Evolutionary conservation across 2,329 filamentous ascomycete species (phyloP).

Genomic region (Xylariaceae sp.): DNA sequence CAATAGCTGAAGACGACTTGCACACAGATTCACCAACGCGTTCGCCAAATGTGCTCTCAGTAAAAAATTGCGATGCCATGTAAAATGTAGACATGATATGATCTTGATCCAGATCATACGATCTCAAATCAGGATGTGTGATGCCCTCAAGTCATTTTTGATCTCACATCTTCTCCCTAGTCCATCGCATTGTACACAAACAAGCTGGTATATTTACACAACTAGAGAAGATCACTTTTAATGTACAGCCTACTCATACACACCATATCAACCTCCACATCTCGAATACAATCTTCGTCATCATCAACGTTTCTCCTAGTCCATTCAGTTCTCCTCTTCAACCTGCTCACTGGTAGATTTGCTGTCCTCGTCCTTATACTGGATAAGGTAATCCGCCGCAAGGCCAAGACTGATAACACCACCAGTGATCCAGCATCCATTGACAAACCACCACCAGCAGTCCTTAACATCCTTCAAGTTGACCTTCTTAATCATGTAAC

Average conservation of each 20-base stretch:
- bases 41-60: neutral
- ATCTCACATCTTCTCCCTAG: too few relatives aligned
- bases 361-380: constrained; percentile 37
- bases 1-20: neutral
- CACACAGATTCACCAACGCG: neutral
- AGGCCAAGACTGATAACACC: constrained; percentile 56
- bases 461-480: constrained; percentile 60
- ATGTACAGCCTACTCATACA: neutral
- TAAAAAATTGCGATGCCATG: neutral
- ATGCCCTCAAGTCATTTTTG: too few relatives aligned
- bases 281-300: neutral
- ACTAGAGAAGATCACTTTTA: neutral
- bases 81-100: neutral
- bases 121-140: too few relatives aligned
- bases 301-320: neutral
- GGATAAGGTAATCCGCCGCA: constrained; percentile 53
- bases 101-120: too few relatives aligned
- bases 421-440: constrained; percentile 64
- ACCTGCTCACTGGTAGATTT: neutral
- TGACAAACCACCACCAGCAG: constrained; percentile 75
- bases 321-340: constrained; percentile 1
- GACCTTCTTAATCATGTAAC: constrained; percentile 62
- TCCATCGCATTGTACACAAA: too few relatives aligned
- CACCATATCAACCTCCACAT: neutral
- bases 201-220: neutral